Percentiles rank a stretch among this genome's conserved stretches.
phyloP scores from a whole-genome alignment of 306 rosid species.

The Trifolium fragiferum region DNA sequence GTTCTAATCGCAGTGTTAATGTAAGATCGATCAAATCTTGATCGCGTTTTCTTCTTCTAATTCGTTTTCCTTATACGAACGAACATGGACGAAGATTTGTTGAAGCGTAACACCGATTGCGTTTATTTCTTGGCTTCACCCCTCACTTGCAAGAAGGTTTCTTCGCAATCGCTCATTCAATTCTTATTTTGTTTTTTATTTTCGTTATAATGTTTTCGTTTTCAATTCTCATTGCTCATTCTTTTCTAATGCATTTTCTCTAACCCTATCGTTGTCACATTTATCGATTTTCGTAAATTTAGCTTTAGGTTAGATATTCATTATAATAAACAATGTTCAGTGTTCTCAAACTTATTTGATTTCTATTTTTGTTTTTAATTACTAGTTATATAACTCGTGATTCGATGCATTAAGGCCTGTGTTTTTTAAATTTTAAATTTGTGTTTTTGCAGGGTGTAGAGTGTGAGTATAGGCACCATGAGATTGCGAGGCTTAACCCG shows the following conservation, averaged over 20 bases:
- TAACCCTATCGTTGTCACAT: constrained; percentile 37
- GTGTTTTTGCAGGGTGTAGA: constrained; percentile 69
- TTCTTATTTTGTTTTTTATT: neutral
- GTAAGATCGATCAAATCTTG: constrained; percentile 42
- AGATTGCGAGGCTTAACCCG: constrained; percentile 85
- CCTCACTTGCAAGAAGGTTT: constrained; percentile 87
- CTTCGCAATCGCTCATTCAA: constrained; percentile 11
- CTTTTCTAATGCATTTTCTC: constrained; percentile 13
- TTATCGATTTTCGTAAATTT: constrained; percentile 27
- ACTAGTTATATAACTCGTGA: constrained; percentile 12
- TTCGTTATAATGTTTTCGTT: no score
- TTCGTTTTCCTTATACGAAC: neutral
- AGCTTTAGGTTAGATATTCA: neutral
- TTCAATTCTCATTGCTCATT: neutral
- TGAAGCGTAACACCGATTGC: constrained; percentile 78
- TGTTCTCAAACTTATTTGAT: constrained; percentile 1
- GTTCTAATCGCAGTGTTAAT: neutral
- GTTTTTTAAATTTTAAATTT: no score
- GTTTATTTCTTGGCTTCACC: constrained; percentile 91
- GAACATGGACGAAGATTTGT: constrained; percentile 70
- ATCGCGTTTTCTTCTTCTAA: constrained; percentile 19
- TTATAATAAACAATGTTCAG: constrained; percentile 27
- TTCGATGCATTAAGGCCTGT: constrained; percentile 26
- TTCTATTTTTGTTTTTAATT: neutral
- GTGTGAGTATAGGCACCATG: constrained; percentile 88